Conservation (phyloP, 192 early-diverging fungal genomes). For the Mortierella antarctica region DNA sequence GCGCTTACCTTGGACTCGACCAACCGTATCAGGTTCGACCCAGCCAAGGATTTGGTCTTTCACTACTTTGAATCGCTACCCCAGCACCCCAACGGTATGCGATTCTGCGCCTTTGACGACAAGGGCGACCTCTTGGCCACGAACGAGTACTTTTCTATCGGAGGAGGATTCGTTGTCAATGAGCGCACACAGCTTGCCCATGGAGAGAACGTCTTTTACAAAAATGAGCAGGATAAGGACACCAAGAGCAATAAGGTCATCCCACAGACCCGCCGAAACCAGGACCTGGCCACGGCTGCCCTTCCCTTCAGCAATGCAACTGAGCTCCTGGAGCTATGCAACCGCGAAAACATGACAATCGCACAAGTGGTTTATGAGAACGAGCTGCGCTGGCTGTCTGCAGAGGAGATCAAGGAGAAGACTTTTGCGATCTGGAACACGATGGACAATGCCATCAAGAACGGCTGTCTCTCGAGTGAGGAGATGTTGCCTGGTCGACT, state of each 20-base stretch:
- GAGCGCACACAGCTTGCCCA: constrained; percentile 85
- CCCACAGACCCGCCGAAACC: constrained; percentile 67
- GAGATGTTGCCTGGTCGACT: constrained; percentile 83
- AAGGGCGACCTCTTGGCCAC: constrained; percentile 85
- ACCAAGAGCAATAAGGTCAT: constrained; percentile 40
- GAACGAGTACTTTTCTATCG: constrained; percentile 97
- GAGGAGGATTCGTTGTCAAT: constrained; percentile 96
- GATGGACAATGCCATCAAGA: constrained; percentile 89
- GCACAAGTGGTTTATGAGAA: constrained; percentile 97
- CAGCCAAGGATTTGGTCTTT: constrained; percentile 87
- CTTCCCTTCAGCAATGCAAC: constrained; percentile 87
- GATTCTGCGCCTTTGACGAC: constrained; percentile 88
- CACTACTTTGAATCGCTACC: constrained; percentile 89
- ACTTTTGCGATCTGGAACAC: constrained; percentile 89
- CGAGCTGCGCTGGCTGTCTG: constrained; percentile 90
- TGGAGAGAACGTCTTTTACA: constrained; percentile 67
- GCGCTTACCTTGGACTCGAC: constrained; percentile 78
- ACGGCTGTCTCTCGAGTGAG: constrained; percentile 73
- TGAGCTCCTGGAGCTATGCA: constrained; percentile 84
- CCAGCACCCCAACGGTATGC: constrained; percentile 96
- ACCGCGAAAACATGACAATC: constrained; percentile 86
- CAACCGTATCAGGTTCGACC: constrained; percentile 85
- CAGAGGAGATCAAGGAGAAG: constrained; percentile 81
- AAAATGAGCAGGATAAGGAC: constrained; percentile 54
- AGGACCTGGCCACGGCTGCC: constrained; percentile 80